A percentile compares a stretch with the other conserved stretches of the same genome.
Evolutionary conservation across 345 rosid species (phyloP).

Genomic region (Citrus glauca): DNA sequence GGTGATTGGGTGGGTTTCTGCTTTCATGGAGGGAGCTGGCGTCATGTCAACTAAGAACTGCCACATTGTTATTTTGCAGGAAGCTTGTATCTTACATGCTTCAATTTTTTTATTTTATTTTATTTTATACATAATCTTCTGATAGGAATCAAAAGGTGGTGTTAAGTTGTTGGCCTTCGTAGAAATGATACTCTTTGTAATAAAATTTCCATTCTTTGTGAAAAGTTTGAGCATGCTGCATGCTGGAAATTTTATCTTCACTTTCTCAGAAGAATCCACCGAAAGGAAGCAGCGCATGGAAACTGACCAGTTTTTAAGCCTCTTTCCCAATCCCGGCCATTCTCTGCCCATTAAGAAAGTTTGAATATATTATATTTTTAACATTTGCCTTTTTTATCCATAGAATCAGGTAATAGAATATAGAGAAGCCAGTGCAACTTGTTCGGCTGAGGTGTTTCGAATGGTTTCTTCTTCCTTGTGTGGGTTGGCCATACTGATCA

Average conservation of each 20-base stretch:
- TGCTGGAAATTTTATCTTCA: neutral
- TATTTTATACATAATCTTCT: slow-evolving; percentile 33
- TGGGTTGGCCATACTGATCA: neutral
- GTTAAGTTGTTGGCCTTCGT: slow-evolving; percentile 18
- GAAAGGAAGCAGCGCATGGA: neutral
- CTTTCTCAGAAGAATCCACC: neutral
- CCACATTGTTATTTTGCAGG: slow-evolving; percentile 14
- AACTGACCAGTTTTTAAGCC: neutral
- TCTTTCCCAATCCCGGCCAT: neutral
- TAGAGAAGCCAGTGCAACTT: neutral
- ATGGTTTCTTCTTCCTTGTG: neutral
- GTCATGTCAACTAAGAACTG: slow-evolving; percentile 14
- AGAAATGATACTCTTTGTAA: slow-evolving; percentile 17
- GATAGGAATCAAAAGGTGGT: slow-evolving; percentile 29
- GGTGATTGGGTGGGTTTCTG: slow-evolving; percentile 31
- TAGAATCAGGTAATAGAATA: neutral
- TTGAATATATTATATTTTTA: neutral
- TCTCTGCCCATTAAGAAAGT: neutral
- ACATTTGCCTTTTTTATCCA: neutral
- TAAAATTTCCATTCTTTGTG: slow-evolving; percentile 13
- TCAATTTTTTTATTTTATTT: slow-evolving; percentile 12
- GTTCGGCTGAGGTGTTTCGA: neutral
- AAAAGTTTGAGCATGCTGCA: neutral
- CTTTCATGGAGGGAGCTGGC: slow-evolving; percentile 5
- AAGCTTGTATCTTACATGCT: slow-evolving; percentile 29